phyloP scores from a whole-genome alignment of 2,329 filamentous ascomycete species.

The Tolypocladium nubicola region DNA sequence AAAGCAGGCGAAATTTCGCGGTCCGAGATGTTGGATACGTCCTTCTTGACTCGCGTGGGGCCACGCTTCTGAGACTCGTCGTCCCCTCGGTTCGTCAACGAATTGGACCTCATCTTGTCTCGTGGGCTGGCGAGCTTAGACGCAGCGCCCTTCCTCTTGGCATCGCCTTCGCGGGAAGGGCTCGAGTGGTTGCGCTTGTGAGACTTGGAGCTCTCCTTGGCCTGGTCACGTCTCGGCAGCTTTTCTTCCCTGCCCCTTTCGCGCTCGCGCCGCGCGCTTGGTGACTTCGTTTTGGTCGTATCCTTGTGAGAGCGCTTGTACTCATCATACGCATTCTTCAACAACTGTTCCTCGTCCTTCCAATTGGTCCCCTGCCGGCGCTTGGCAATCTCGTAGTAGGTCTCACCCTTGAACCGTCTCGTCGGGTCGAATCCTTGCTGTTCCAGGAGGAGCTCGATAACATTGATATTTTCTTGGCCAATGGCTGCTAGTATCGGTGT shows the following conservation, averaged over 20 bases:
- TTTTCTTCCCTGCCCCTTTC: constrained; percentile 32
- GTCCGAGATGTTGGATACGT: constrained; percentile 40
- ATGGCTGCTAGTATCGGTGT: constrained; percentile 94
- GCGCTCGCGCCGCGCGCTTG: constrained; percentile 27
- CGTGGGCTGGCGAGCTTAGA: constrained; percentile 32
- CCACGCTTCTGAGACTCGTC: constrained; percentile 40
- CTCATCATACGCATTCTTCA: constrained; percentile 66
- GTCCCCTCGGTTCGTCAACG: constrained; percentile 31
- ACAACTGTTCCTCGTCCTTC: constrained; percentile 74
- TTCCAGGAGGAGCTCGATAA: constrained; percentile 69
- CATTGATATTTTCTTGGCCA: constrained; percentile 75
- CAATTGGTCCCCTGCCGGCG: constrained; percentile 77
- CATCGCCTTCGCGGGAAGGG: constrained; percentile 33
- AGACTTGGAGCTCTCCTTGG: constrained; percentile 30
- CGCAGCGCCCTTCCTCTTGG: constrained; percentile 29
- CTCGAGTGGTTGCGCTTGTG: constrained; percentile 39
- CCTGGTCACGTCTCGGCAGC: constrained; percentile 31
- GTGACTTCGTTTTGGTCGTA: constrained; percentile 37
- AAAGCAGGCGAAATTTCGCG: constrained; percentile 40
- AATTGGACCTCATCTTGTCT: constrained; percentile 37
- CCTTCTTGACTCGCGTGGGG: constrained; percentile 43
- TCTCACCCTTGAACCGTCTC: constrained; percentile 61
- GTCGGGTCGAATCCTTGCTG: constrained; percentile 77
- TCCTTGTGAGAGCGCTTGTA: constrained; percentile 44
- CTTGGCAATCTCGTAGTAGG: constrained; percentile 80